Conservation (phyloP, 2,329 filamentous ascomycete species). For the Alternaria sp. region DNA sequence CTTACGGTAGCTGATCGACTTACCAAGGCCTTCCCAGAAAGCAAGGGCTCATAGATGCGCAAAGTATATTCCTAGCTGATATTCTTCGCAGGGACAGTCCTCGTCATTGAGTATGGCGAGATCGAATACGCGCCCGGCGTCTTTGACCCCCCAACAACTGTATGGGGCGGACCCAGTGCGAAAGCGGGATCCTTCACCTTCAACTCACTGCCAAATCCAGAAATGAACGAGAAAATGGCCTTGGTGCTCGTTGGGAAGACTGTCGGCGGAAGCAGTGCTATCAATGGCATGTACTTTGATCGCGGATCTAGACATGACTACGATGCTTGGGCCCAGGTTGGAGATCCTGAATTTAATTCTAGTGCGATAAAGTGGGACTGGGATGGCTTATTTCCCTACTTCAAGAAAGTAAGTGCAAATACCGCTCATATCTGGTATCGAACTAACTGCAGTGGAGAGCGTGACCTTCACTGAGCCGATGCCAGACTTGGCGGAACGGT, state of each 20-base stretch:
- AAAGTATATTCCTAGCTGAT: neutral
- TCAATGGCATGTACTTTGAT: constrained; percentile 22
- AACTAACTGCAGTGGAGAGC: constrained; percentile 4
- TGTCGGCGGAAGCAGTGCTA: constrained; percentile 22
- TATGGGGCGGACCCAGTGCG: neutral
- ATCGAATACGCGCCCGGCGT: constrained; percentile 1
- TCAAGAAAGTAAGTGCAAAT: constrained; percentile 16
- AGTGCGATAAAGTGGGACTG: constrained; percentile 23
- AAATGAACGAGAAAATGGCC: constrained; percentile 6
- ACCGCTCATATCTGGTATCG: neutral
- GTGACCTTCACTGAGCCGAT: constrained; percentile 18
- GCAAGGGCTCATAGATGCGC: neutral
- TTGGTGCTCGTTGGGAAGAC: constrained; percentile 13
- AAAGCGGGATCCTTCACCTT: constrained; percentile 6
- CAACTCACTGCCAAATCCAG: constrained; percentile 13
- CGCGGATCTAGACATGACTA: constrained; percentile 17
- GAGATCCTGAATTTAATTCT: constrained; percentile 8
- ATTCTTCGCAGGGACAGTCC: constrained; percentile 5
- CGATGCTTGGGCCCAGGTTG: constrained; percentile 21
- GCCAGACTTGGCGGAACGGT: neutral
- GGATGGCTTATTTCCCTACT: constrained; percentile 27
- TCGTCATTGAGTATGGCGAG: constrained; percentile 22
- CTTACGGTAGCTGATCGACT: constrained; percentile 28
- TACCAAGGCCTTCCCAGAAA: constrained; percentile 17
- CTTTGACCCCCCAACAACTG: constrained; percentile 7